Percentiles rank a stretch among this genome's conserved stretches.
Evolutionary conservation across 768 basidiomycete genomes (phyloP).

Genomic region (Sarcodon aspratus): DNA sequence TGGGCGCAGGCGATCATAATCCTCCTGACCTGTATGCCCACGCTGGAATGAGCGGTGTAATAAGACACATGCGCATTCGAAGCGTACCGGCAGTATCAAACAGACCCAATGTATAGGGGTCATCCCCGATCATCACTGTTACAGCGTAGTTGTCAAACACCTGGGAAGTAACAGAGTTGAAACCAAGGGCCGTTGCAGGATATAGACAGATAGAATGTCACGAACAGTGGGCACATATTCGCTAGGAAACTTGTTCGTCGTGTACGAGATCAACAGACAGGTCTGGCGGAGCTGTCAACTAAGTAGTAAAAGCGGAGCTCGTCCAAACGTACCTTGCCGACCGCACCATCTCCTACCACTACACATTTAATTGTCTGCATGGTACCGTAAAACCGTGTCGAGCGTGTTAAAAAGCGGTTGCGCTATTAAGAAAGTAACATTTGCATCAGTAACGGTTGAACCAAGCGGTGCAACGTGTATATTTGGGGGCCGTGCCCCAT

Average conservation of each 20-base stretch:
- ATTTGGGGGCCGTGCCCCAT: too few relatives aligned
- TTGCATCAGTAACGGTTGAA: too few relatives aligned
- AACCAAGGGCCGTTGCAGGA: background rate
- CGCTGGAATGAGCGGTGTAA: background rate
- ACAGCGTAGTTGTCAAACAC: constrained; percentile 98
- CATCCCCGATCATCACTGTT: constrained; percentile 99
- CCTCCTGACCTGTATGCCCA: constrained; percentile 76
- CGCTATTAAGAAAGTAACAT: background rate
- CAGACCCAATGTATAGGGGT: constrained; percentile 95
- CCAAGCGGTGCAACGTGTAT: too few relatives aligned
- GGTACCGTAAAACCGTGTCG: constrained; percentile 9
- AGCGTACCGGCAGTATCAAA: constrained; percentile 96
- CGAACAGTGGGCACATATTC: constrained; percentile 98
- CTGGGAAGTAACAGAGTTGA: constrained; percentile 23
- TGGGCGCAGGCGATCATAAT: constrained; percentile 98
- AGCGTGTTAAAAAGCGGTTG: background rate
- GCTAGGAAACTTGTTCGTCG: constrained; percentile 96
- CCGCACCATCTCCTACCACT: constrained; percentile 95
- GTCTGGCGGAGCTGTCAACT: constrained; percentile 41
- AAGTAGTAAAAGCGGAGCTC: background rate
- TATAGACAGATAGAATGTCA: constrained; percentile 12
- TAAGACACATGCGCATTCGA: background rate
- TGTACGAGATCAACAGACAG: constrained; percentile 93
- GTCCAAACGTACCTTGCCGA: constrained; percentile 73
- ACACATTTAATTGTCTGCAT: constrained; percentile 99